These are phyloP conservation scores for Aspergillus sp. DNA, from an alignment of 2,329 filamentous ascomycete species.

Conservation along the genomic window DNA sequence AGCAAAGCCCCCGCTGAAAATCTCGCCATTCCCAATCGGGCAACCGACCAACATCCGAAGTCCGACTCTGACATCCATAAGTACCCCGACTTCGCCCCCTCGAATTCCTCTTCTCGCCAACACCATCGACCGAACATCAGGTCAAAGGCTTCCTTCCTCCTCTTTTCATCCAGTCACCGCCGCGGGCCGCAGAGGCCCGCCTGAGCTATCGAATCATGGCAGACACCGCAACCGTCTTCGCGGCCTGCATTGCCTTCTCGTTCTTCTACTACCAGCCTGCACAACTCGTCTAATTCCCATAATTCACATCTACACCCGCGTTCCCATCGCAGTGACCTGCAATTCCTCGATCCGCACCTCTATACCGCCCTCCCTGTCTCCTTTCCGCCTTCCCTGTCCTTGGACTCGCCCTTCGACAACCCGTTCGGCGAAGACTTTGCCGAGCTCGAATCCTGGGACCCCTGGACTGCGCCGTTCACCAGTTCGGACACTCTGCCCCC, in stretches of 20 bases:
- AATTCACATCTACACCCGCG: background rate
- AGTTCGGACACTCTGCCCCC: conserved; percentile 2
- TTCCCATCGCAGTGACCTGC: background rate
- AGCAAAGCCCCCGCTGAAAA: background rate
- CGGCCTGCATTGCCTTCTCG: background rate
- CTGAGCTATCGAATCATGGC: conserved; percentile 8
- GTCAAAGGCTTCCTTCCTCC: background rate
- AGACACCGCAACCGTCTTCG: conserved; percentile 3
- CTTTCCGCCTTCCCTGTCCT: background rate
- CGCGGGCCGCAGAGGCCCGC: conserved; percentile 8
- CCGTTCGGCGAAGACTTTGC: conserved; percentile 5
- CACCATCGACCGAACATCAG: background rate
- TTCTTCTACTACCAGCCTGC: conserved; percentile 2
- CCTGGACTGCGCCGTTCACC: conserved; percentile 3
- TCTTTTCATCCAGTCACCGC: background rate
- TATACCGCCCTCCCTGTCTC: background rate
- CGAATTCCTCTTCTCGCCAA: background rate
- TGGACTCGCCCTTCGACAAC: conserved; percentile 5
- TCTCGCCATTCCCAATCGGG: background rate
- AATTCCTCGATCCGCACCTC: background rate
- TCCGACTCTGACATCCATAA: background rate
- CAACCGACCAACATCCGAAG: background rate
- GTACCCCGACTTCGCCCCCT: background rate
- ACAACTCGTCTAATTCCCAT: background rate
- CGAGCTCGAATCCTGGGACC: conserved; percentile 6